Evolutionary conservation across 192 early-diverging fungal species (phyloP).

Genomic region (Coemansia sp.): DNA sequence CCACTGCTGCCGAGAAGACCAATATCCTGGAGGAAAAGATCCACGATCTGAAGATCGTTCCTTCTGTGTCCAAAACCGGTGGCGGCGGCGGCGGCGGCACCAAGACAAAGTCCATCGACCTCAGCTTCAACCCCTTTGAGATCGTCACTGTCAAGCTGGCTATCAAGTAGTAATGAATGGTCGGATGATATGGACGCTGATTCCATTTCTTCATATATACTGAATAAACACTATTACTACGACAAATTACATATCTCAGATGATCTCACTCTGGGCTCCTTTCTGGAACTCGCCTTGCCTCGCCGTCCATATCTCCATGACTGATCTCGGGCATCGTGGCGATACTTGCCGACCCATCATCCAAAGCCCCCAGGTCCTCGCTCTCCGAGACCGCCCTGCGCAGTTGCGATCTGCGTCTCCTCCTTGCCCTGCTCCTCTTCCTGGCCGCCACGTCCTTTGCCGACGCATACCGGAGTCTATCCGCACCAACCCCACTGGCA

Average conservation of each 20-base stretch:
- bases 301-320: background rate
- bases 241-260: no score
- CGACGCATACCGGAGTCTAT: background rate
- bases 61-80: background rate
- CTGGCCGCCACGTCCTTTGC: background rate
- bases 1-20: conserved; percentile 15
- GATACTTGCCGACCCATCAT: background rate
- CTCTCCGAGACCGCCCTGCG: background rate
- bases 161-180: background rate
- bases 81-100: no score
- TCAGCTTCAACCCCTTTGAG: conserved; percentile 42
- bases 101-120: conserved; percentile 11
- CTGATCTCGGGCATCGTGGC: background rate
- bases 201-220: no score
- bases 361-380: background rate
- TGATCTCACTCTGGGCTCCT: no score
- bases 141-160: conserved; percentile 24
- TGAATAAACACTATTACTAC: no score
- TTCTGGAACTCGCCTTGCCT: background rate
- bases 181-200: no score
- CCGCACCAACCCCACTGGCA: no score
- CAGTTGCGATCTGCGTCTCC: background rate
- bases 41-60: background rate
- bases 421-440: background rate
- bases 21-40: conserved; percentile 45